A percentile compares a stretch with the other conserved stretches of the same genome.
These are phyloP conservation scores for Colletotrichum lentis DNA, from an alignment of 2,329 filamentous ascomycete species.

Conservation along the genomic window DNA sequence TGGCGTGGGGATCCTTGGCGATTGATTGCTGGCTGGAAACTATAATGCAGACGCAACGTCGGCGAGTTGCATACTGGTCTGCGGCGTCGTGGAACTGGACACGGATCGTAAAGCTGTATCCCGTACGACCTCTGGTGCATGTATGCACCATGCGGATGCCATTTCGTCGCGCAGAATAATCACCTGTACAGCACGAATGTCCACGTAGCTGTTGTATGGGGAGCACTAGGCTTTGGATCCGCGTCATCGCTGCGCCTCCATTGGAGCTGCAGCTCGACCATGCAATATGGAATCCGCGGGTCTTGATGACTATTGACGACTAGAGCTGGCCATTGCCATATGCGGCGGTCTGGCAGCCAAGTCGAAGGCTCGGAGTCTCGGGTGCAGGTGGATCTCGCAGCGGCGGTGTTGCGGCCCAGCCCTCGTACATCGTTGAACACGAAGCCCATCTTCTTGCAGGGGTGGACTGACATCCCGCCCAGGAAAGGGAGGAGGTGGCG, in stretches of 20 bases:
- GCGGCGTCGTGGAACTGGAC: slow-evolving; percentile 14
- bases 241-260: slow-evolving; percentile 28
- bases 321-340: slow-evolving; percentile 13
- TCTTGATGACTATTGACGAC: slow-evolving; percentile 20
- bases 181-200: background rate
- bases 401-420: slow-evolving; percentile 22
- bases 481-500: slow-evolving; percentile 26
- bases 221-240: slow-evolving; percentile 19
- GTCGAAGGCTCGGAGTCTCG: slow-evolving; percentile 28
- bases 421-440: slow-evolving; percentile 36
- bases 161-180: background rate
- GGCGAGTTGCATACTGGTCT: slow-evolving; percentile 3
- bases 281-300: slow-evolving; percentile 30
- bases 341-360: slow-evolving; percentile 25
- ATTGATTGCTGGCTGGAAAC: background rate
- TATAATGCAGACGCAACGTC: slow-evolving; percentile 1
- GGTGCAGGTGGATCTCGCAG: slow-evolving; percentile 29
- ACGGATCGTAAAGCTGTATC: background rate
- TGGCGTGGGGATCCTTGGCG: slow-evolving; percentile 2
- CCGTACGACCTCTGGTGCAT: background rate
- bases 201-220: slow-evolving; percentile 20
- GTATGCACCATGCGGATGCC: slow-evolving; percentile 7
- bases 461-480: slow-evolving; percentile 15
- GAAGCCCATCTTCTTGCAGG: slow-evolving; percentile 28
- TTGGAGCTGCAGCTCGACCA: slow-evolving; percentile 32